These are phyloP conservation scores for Tricholoma saponaceum DNA, from an alignment of 768 basidiomycete species.

Conservation along the genomic window DNA sequence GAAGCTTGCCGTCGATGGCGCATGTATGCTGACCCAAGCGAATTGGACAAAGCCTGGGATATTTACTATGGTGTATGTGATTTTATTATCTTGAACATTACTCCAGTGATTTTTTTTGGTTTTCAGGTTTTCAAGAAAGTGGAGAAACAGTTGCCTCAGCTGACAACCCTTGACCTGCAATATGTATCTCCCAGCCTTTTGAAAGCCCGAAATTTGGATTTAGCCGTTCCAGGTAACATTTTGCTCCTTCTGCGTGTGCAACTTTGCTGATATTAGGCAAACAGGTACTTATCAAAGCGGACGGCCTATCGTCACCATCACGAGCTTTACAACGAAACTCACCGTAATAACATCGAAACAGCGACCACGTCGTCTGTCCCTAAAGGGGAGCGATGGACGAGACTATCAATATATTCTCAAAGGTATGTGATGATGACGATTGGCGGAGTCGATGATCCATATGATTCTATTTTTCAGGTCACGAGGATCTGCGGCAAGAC, in stretches of 20 bases:
- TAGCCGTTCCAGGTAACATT: constrained; percentile 87
- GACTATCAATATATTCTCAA: constrained; percentile 93
- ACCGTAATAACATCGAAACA: constrained; percentile 97
- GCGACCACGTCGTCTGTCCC: constrained; percentile 81
- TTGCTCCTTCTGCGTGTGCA: neutral
- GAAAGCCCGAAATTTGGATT: constrained; percentile 82
- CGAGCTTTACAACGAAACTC: constrained; percentile 83
- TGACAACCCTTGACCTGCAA: constrained; percentile 91
- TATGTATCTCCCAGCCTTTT: constrained; percentile 93
- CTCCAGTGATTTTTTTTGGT: neutral
- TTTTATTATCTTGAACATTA: neutral
- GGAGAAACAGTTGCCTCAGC: constrained; percentile 86
- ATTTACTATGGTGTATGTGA: constrained; percentile 86
- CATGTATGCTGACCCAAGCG: constrained; percentile 78
- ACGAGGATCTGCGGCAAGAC: constrained; percentile 98
- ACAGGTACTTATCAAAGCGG: constrained; percentile 91
- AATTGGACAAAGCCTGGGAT: constrained; percentile 98
- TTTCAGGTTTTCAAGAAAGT: constrained; percentile 90
- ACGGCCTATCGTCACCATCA: constrained; percentile 75
- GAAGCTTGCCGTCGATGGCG: constrained; percentile 88
- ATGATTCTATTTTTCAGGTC: constrained; percentile 49
- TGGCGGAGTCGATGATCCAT: neutral
- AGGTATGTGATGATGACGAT: constrained; percentile 41
- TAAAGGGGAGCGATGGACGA: constrained; percentile 87
- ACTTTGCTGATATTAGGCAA: neutral